Base-by-base conservation (phyloP, 164 flowering plant genomes). In the Vitis riparia region DNA sequence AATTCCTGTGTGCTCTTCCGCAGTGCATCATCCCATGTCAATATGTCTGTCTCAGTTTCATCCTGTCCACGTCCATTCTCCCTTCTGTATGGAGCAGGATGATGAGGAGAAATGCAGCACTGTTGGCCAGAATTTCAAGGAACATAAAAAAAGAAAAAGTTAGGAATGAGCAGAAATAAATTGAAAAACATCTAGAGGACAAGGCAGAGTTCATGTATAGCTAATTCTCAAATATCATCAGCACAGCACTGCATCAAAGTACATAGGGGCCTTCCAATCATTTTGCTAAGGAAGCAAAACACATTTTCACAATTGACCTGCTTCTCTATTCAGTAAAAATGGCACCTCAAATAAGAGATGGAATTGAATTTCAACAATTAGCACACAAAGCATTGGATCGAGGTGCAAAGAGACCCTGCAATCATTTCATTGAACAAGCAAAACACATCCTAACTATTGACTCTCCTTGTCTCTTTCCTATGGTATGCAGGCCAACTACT, bases 11-110 rank as follows among this genome's bases (percentile, higher is more conserved):
- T 95, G 83, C 94, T 76, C 71, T 82, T 89, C 63, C 83, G 75
- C 17, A 93, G 65, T 8, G 93, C 94, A 66, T 79, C 91, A 68
- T 95, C 97, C 99, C 99, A 95, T 16, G 88, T 74, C 32, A 62
- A 37, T 15, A 66, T 19, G 50, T 79, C 83, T 44, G 66, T 74
- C 68, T 68, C 82, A 19, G 37, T 55, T 58, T 77, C 89, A 64
- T 60, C 73, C 16, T 67, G 77, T 44, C 57, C 57, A 44, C 58
- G 56, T 8, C 37, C 69, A 32, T 77, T 75, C 57, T 71, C 81
- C 61, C 63, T 68, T n/a, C 67, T 71, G 49, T 62, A 63, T 15
- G 69, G 67, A 63, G 75, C 62, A 13, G 68, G 37, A 57, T 66
- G 13, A 27, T 66, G 13, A 27, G 81, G 71, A 63, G 76, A 68